Conservation (phyloP, 1,139 yeast genomes). For the Yamadazyma dendronema region DNA sequence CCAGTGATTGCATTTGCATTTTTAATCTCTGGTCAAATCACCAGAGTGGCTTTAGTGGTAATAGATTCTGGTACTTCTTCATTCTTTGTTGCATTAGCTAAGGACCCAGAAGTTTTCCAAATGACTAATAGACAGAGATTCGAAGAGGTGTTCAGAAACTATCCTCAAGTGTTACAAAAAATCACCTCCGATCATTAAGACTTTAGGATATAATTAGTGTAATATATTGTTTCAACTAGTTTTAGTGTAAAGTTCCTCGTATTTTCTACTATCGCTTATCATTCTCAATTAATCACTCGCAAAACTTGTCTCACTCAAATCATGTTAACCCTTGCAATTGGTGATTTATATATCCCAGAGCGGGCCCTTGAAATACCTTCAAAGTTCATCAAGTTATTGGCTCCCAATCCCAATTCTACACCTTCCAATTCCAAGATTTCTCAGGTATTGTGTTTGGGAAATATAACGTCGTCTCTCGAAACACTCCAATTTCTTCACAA, state of each 20-base stretch:
- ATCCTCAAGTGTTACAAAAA: slow-evolving; percentile 72
- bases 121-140: slow-evolving; percentile 75
- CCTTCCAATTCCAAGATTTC: slow-evolving; percentile 67
- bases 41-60: slow-evolving; percentile 69
- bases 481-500: slow-evolving; percentile 64
- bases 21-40: slow-evolving; percentile 73
- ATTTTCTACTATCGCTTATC: too few relatives aligned
- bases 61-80: slow-evolving; percentile 83
- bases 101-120: slow-evolving; percentile 83
- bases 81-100: slow-evolving; percentile 81
- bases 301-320: neutral
- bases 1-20: slow-evolving; percentile 79
- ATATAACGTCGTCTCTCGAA: slow-evolving; percentile 66
- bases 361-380: slow-evolving; percentile 61
- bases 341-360: slow-evolving; percentile 88
- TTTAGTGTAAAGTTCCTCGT: too few relatives aligned
- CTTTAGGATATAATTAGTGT: too few relatives aligned
- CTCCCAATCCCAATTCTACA: slow-evolving; percentile 44
- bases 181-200: slow-evolving; percentile 37
- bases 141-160: slow-evolving; percentile 66
- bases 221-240: neutral
- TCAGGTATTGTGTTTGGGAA: slow-evolving; percentile 84
- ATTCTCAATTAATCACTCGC: too few relatives aligned
- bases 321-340: slow-evolving; percentile 87
- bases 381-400: slow-evolving; percentile 67